A percentile compares a stretch with the other conserved stretches of the same genome.
These are phyloP conservation scores for Dichotomocladium elegans DNA, from an alignment of 371 early-diverging fungal species.

Conservation along the genomic window DNA sequence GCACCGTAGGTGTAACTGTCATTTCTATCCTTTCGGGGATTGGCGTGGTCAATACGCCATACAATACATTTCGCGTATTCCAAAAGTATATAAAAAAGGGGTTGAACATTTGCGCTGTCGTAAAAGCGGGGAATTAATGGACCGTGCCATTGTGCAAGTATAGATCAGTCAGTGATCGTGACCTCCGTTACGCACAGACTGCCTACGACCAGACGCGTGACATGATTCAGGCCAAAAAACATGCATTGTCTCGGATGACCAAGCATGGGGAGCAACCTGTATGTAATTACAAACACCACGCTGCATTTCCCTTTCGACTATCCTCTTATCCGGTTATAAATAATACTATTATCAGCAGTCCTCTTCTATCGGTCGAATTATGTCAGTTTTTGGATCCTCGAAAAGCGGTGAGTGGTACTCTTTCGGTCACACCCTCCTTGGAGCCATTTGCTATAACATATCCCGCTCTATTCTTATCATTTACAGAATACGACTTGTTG, in stretches of 20 bases:
- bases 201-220: slow-evolving; percentile 30
- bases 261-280: neutral
- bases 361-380: neutral
- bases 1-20: slow-evolving; percentile 86
- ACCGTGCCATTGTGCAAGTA: neutral
- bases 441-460: too few relatives aligned
- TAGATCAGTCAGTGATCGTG: slow-evolving; percentile 29
- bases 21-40: slow-evolving; percentile 93
- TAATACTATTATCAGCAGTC: neutral
- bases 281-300: too few relatives aligned
- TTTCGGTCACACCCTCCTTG: too few relatives aligned
- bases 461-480: neutral
- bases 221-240: slow-evolving; percentile 28
- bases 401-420: slow-evolving; percentile 2
- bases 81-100: slow-evolving; percentile 11
- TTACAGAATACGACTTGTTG: slow-evolving; percentile 17
- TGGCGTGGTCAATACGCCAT: slow-evolving; percentile 90
- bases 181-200: slow-evolving; percentile 27
- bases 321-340: too few relatives aligned
- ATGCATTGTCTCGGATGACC: neutral
- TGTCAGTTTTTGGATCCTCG: neutral
- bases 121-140: neutral
- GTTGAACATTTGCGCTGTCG: neutral
- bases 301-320: too few relatives aligned
- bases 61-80: slow-evolving; percentile 44